Percentiles rank a stretch among this genome's conserved stretches.
Conservation (phyloP, 306 rosid genomes). For the Pterocarpus macrocarpus region DNA sequence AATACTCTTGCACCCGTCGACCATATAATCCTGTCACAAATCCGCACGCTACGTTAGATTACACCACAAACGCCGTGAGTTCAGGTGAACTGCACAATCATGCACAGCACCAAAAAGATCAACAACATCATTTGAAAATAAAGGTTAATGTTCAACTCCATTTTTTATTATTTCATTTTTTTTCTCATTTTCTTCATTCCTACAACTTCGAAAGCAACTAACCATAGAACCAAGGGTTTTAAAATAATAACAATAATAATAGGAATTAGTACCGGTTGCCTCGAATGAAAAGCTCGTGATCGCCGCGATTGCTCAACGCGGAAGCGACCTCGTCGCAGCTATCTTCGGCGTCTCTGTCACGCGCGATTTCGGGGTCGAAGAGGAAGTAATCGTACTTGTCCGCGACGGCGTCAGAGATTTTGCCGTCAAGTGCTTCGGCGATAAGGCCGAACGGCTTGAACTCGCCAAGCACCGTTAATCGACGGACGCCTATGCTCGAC, state of each 20-base stretch:
- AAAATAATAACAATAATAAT: background rate
- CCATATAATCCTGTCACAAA: slow-evolving; percentile 83
- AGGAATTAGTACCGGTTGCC: slow-evolving; percentile 70
- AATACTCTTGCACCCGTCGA: slow-evolving; percentile 87
- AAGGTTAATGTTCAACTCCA: background rate
- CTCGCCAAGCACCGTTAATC: slow-evolving; percentile 84
- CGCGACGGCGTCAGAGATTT: slow-evolving; percentile 62
- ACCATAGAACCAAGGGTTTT: slow-evolving; percentile 33
- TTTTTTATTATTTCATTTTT: background rate
- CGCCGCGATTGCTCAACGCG: slow-evolving; percentile 67
- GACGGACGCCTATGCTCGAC: slow-evolving; percentile 71
- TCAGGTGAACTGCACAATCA: background rate
- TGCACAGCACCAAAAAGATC: slow-evolving; percentile 1
- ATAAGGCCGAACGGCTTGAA: slow-evolving; percentile 94
- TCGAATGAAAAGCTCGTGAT: slow-evolving; percentile 88
- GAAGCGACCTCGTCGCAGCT: slow-evolving; percentile 59
- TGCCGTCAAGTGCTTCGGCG: slow-evolving; percentile 95
- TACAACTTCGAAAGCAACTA: slow-evolving; percentile 26
- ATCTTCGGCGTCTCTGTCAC: slow-evolving; percentile 69
- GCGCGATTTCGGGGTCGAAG: slow-evolving; percentile 77
- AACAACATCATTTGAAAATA: background rate
- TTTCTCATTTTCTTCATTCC: background rate
- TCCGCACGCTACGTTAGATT: slow-evolving; percentile 3
- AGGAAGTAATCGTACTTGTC: slow-evolving; percentile 86
- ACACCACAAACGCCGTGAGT: background rate